Percentiles rank a stretch among this genome's conserved stretches.
These are phyloP conservation scores for Phytophthora uliginosa DNA, from an alignment of 352 stramenopile genomes.

Conservation along the genomic window DNA sequence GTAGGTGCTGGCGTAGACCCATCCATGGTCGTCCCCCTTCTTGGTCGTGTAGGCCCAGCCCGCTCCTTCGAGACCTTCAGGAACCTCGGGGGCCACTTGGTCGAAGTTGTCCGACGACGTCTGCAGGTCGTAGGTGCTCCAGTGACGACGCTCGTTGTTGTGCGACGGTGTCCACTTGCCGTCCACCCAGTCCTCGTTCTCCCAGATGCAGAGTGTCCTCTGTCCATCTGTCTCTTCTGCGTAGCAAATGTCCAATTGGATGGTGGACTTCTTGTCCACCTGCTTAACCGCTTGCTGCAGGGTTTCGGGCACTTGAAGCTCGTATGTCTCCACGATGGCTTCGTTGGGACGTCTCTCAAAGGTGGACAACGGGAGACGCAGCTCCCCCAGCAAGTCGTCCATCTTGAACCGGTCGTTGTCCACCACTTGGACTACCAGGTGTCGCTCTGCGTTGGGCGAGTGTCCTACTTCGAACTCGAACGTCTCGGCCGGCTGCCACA, in stretches of 20 bases:
- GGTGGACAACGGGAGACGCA: conserved; percentile 57
- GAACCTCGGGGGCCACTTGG: conserved; percentile 66
- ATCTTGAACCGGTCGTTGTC: conserved; percentile 78
- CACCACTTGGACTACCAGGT: conserved; percentile 67
- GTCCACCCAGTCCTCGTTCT: conserved; percentile 72
- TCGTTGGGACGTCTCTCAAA: conserved; percentile 64
- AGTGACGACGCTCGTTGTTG: conserved; percentile 63
- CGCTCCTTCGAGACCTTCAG: conserved; percentile 55
- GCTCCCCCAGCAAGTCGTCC: conserved; percentile 71
- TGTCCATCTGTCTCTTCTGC: conserved; percentile 59
- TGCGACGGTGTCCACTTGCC: conserved; percentile 58
- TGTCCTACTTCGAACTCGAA: conserved; percentile 80
- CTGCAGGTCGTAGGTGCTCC: conserved; percentile 66
- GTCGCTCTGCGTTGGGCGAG: conserved; percentile 33
- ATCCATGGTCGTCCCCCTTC: conserved; percentile 75
- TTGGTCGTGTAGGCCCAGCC: conserved; percentile 77
- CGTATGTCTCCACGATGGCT: conserved; percentile 58
- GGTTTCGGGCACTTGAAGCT: conserved; percentile 53
- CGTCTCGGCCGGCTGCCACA: conserved; percentile 77
- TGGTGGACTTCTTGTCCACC: conserved; percentile 55
- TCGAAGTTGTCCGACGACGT: conserved; percentile 75
- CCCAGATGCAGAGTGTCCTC: conserved; percentile 68
- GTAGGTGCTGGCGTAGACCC: conserved; percentile 75
- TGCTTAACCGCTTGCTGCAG: conserved; percentile 50
- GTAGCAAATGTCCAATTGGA: conserved; percentile 47